Percentiles rank a stretch among this genome's conserved stretches.
phyloP scores from a whole-genome alignment of 148 eudicot species.

The Diospyros kaki region DNA sequence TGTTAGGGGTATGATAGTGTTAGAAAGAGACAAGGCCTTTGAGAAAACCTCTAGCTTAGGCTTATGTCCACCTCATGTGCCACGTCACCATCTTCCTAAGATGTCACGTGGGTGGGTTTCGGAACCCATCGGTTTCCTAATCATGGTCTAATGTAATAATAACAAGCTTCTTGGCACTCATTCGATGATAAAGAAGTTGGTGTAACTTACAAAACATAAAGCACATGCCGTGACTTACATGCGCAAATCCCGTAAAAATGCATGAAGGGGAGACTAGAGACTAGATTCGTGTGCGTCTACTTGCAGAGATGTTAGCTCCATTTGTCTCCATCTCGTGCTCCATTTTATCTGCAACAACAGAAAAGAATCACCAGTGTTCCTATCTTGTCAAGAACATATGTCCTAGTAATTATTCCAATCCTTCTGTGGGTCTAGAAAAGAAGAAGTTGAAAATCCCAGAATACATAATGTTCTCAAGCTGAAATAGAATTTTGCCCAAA shows the following conservation, averaged over 20 bases:
- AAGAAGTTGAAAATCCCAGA: neutral
- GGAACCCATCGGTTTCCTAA: too few relatives aligned
- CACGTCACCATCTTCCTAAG: too few relatives aligned
- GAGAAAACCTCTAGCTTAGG: too few relatives aligned
- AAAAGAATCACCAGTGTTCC: neutral
- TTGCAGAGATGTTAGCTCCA: too few relatives aligned
- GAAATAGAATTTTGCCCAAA: neutral
- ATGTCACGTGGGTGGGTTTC: too few relatives aligned
- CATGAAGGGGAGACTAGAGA: neutral
- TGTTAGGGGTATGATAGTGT: too few relatives aligned
- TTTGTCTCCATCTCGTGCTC: neutral
- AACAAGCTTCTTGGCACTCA: neutral
- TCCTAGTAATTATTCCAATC: neutral
- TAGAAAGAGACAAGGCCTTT: too few relatives aligned
- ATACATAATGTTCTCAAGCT: neutral
- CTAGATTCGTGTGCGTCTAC: neutral
- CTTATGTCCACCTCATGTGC: too few relatives aligned
- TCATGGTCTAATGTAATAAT: too few relatives aligned
- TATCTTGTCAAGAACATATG: neutral
- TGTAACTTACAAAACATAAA: neutral
- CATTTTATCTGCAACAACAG: conserved; percentile 5
- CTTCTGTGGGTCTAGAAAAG: neutral
- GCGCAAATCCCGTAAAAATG: neutral
- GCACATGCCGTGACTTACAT: too few relatives aligned
- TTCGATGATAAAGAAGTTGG: neutral